phyloP scores from a whole-genome alignment of 2,329 filamentous ascomycete species.

The Aspergillus jensenii region DNA sequence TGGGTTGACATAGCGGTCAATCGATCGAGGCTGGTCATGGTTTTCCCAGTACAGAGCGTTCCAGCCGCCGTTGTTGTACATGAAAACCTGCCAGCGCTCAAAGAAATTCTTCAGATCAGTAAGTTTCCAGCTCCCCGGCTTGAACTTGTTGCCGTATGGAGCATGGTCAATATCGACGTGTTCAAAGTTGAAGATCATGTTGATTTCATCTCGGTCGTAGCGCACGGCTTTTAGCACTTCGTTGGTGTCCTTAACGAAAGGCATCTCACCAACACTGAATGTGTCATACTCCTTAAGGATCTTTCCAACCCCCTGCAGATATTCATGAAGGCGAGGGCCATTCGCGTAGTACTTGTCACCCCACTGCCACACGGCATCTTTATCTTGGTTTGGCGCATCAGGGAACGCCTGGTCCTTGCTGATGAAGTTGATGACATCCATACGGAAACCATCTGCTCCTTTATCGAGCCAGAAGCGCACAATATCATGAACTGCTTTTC shows the following conservation, averaged over 20 bases:
- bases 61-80: conserved; percentile 62
- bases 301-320: conserved; percentile 53
- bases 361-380: conserved; percentile 30
- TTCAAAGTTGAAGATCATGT: conserved; percentile 75
- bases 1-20: conserved; percentile 57
- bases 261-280: conserved; percentile 64
- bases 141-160: conserved; percentile 49
- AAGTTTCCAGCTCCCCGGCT: conserved; percentile 48
- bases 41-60: conserved; percentile 67
- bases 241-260: conserved; percentile 47
- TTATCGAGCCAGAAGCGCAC: conserved; percentile 78
- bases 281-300: conserved; percentile 58
- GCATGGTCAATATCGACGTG: conserved; percentile 62
- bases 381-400: conserved; percentile 37
- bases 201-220: conserved; percentile 59
- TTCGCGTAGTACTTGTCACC: conserved; percentile 52
- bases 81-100: conserved; percentile 59
- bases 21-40: conserved; percentile 63
- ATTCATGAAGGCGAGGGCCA: conserved; percentile 60
- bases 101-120: conserved; percentile 55
- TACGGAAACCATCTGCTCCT: conserved; percentile 71
- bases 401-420: conserved; percentile 61
- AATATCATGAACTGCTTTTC: conserved; percentile 68
- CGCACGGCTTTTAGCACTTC: conserved; percentile 57
- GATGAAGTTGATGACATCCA: conserved; percentile 73